A percentile compares a stretch with the other conserved stretches of the same genome.
phyloP scores from a whole-genome alignment of 208 protist genomes.

The Crithidia expoeki region DNA sequence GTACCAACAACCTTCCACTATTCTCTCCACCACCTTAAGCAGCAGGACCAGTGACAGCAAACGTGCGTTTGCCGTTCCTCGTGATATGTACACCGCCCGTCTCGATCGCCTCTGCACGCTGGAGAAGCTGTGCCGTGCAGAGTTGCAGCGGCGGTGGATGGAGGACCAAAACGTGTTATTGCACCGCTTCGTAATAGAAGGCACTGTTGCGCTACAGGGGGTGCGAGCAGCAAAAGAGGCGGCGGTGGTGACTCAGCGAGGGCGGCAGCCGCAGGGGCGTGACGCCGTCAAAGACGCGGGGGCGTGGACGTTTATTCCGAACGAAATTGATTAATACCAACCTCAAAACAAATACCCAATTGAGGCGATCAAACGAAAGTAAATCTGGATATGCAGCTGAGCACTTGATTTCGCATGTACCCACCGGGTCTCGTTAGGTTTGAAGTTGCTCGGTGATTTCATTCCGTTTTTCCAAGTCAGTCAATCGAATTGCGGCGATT shows the following conservation, averaged over 20 bases:
- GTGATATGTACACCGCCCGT: conserved; percentile 21
- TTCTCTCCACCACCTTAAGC: not conserved
- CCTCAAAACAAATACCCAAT: not conserved
- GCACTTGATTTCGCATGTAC: too few relatives aligned
- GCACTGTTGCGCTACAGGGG: conserved; percentile 26
- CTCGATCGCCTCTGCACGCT: conserved; percentile 25
- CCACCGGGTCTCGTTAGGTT: too few relatives aligned
- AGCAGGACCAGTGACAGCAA: not conserved
- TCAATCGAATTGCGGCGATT: too few relatives aligned
- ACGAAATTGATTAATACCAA: conserved; percentile 13
- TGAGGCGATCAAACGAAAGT: too few relatives aligned
- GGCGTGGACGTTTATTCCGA: conserved; percentile 28
- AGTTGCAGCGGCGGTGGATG: conserved; percentile 39
- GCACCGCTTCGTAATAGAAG: conserved; percentile 39
- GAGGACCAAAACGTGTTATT: conserved; percentile 36
- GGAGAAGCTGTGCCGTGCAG: conserved; percentile 34
- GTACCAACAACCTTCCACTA: not conserved
- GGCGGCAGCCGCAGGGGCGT: not conserved
- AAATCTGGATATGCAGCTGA: too few relatives aligned
- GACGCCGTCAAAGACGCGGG: not conserved
- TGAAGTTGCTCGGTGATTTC: too few relatives aligned
- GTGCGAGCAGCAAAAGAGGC: not conserved
- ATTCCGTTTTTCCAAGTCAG: too few relatives aligned
- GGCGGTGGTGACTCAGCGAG: not conserved
- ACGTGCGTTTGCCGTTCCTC: not conserved